phyloP scores from a whole-genome alignment of 106 monocot genomes.

The Platanthera zijinensis region DNA sequence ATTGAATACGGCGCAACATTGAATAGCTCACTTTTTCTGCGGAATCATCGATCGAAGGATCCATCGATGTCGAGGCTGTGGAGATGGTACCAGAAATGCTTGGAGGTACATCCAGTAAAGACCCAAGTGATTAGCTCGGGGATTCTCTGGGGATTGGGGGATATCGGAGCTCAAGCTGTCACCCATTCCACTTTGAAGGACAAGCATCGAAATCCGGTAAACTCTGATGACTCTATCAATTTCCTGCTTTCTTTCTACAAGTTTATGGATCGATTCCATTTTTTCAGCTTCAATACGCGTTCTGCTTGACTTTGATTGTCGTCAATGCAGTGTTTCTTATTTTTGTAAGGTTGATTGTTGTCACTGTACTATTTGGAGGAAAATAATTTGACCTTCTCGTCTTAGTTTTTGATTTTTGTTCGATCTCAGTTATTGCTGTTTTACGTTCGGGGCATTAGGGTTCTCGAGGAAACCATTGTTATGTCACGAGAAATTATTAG shows the following conservation, averaged over 20 bases:
- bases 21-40: neutral
- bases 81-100: conserved; percentile 85
- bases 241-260: neutral
- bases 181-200: conserved; percentile 37
- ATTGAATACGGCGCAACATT: neutral
- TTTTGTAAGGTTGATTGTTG: neutral
- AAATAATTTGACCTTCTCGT: neutral
- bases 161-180: conserved; percentile 83
- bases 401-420: neutral
- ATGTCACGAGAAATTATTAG: neutral
- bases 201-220: conserved; percentile 12
- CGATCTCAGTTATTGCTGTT: too few relatives aligned
- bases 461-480: neutral
- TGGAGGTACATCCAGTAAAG: conserved; percentile 77
- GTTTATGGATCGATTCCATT: neutral
- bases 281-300: neutral
- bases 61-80: conserved; percentile 56
- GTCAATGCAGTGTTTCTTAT: neutral
- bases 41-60: neutral
- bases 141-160: conserved; percentile 84
- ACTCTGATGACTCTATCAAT: neutral
- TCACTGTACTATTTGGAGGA: neutral
- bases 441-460: neutral
- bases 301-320: neutral
- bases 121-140: conserved; percentile 93